These are phyloP conservation scores for Erysimum cheiri DNA, from an alignment of 441 rosid genomes.

Conservation along the genomic window DNA sequence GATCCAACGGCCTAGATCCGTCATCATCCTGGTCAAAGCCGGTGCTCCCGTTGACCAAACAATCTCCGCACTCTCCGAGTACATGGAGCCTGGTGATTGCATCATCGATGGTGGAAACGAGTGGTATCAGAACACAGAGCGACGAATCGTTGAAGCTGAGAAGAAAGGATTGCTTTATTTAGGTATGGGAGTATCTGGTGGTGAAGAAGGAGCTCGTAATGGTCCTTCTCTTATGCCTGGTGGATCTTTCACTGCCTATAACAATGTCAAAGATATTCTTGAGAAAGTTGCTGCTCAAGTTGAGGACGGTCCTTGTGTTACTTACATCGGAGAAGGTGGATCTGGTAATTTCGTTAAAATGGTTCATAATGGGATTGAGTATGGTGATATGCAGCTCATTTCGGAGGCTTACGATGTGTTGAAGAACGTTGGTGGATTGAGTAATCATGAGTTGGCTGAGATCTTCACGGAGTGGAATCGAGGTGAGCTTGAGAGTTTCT, in stretches of 20 bases:
- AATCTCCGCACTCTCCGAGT: slow-evolving; percentile 71
- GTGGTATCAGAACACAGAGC: slow-evolving; percentile 92
- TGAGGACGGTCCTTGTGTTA: slow-evolving; percentile 94
- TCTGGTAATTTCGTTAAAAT: slow-evolving; percentile 97
- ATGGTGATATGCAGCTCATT: slow-evolving; percentile 95
- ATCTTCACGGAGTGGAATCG: slow-evolving; percentile 78
- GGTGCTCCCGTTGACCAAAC: slow-evolving; percentile 93
- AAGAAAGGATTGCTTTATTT: slow-evolving; percentile 71
- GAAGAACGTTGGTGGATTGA: slow-evolving; percentile 80
- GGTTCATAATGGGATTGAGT: slow-evolving; percentile 97
- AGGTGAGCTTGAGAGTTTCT: slow-evolving; percentile 91
- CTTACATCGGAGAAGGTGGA: slow-evolving; percentile 92
- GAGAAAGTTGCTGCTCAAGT: slow-evolving; percentile 93
- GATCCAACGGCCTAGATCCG: slow-evolving; percentile 81
- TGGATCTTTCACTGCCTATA: slow-evolving; percentile 76
- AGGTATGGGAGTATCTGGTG: slow-evolving; percentile 97
- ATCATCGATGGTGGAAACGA: slow-evolving; percentile 97
- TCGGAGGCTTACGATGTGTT: slow-evolving; percentile 91
- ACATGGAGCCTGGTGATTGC: slow-evolving; percentile 82
- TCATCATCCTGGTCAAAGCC: slow-evolving; percentile 92
- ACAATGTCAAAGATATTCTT: slow-evolving; percentile 68
- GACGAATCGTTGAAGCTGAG: slow-evolving; percentile 68
- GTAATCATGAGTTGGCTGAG: slow-evolving; percentile 68
- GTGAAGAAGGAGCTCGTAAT: slow-evolving; percentile 91
- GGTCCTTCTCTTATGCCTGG: slow-evolving; percentile 99